phyloP scores from a whole-genome alignment of 2,329 filamentous ascomycete species.

The Trichophyton simii region DNA sequence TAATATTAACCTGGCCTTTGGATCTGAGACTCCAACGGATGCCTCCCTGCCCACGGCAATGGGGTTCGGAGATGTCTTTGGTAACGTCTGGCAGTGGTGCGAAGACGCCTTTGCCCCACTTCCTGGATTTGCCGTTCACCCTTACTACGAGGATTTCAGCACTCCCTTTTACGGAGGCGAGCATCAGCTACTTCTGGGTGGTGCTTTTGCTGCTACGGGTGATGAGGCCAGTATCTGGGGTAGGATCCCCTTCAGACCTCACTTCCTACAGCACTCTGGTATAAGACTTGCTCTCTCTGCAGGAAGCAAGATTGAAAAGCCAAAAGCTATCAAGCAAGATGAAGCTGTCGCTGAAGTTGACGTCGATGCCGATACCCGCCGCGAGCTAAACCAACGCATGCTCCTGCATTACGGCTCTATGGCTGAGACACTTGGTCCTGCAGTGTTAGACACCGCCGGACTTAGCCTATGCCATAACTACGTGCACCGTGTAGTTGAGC shows the following conservation, averaged over 20 bases:
- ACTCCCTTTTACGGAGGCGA: neutral
- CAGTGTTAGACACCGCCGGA: neutral
- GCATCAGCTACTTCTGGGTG: neutral
- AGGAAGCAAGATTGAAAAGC: neutral
- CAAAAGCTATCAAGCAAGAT: neutral
- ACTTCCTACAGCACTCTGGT: neutral
- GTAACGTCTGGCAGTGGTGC: constrained; percentile 1
- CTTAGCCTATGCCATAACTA: neutral
- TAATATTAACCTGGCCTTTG: neutral
- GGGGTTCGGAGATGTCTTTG: neutral
- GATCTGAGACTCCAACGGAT: neutral
- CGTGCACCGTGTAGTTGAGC: neutral
- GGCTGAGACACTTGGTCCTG: neutral
- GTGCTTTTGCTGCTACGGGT: neutral
- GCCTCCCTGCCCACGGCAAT: neutral
- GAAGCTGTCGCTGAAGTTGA: neutral
- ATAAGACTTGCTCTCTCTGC: neutral
- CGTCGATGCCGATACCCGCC: neutral
- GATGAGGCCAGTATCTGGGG: constrained; percentile 1
- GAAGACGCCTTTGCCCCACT: neutral
- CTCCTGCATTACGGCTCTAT: neutral
- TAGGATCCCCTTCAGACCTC: neutral
- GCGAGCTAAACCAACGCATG: neutral
- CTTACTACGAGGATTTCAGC: neutral
- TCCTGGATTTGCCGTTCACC: neutral